These are phyloP conservation scores for Adansonia gregorii DNA, from an alignment of 441 rosid species.

Conservation along the genomic window DNA sequence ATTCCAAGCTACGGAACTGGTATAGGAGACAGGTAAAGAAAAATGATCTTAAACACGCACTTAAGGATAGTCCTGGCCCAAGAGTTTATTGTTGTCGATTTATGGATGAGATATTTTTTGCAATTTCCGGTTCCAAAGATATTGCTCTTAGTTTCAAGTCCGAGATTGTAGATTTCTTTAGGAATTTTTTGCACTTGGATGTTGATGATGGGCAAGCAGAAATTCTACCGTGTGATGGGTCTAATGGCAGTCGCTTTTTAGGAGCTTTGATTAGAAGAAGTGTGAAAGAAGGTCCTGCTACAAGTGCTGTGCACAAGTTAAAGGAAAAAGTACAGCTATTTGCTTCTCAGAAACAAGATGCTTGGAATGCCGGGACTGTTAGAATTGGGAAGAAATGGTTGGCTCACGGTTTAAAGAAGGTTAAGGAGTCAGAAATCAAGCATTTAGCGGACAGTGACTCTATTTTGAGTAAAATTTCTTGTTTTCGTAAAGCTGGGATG, in stretches of 20 bases:
- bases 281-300: conserved; percentile 63
- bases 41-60: conserved; percentile 31
- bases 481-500: conserved; percentile 86
- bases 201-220: conserved; percentile 50
- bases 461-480: conserved; percentile 67
- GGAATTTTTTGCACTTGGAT: conserved; percentile 52
- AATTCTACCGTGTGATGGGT: conserved; percentile 49
- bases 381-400: conserved; percentile 92
- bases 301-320: conserved; percentile 80
- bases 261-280: conserved; percentile 68
- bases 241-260: conserved; percentile 61
- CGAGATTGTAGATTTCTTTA: conserved; percentile 58
- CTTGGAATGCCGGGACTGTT: conserved; percentile 77
- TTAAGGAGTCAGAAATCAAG: conserved; percentile 92
- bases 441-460: conserved; percentile 71
- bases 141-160: conserved; percentile 61
- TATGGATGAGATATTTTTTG: conserved; percentile 87
- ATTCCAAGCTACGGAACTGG: conserved; percentile 81
- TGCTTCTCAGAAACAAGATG: conserved; percentile 76
- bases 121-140: conserved; percentile 69
- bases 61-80: conserved; percentile 38
- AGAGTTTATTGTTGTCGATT: conserved; percentile 72
- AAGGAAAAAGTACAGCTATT: conserved; percentile 78
- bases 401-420: conserved; percentile 88
- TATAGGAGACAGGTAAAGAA: conserved; percentile 79